These are phyloP conservation scores for Echria macrotheca DNA, from an alignment of 495 filamentous ascomycete genomes.

Conservation along the genomic window DNA sequence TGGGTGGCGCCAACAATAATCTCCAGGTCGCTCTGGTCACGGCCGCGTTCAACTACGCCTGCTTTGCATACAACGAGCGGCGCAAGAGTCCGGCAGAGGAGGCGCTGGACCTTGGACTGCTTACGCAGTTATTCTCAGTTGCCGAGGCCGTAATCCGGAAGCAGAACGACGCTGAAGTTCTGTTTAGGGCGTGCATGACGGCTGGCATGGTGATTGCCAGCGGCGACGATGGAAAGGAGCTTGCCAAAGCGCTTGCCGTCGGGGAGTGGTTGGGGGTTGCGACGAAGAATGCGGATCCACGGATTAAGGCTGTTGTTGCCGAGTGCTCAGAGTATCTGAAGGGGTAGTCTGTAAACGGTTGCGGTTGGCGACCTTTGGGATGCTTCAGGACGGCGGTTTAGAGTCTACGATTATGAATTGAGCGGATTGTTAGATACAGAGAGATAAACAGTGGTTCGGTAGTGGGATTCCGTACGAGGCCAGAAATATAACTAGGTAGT, in stretches of 20 bases:
- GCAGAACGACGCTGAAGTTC: slow-evolving; percentile 72
- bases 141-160: slow-evolving; percentile 55
- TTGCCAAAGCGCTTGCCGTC: slow-evolving; percentile 40
- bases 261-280: slow-evolving; percentile 37
- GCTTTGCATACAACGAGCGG: slow-evolving; percentile 41
- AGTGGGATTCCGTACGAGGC: no score
- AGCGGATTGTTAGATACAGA: no score
- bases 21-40: slow-evolving; percentile 76
- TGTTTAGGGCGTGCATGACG: slow-evolving; percentile 78
- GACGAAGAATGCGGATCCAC: slow-evolving; percentile 45
- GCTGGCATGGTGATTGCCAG: slow-evolving; percentile 67
- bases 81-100: slow-evolving; percentile 2
- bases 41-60: slow-evolving; percentile 78
- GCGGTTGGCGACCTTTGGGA: no score
- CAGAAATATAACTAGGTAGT: no score
- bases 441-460: no score
- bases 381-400: no score
- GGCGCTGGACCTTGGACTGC: slow-evolving; percentile 11
- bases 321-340: slow-evolving; percentile 41
- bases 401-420: no score
- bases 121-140: slow-evolving; percentile 32
- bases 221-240: slow-evolving; percentile 41
- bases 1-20: slow-evolving; percentile 66
- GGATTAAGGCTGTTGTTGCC: slow-evolving; percentile 42
- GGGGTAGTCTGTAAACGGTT: background rate